Evolutionary conservation across 129 eudicot genomes (phyloP).

Genomic region (Flaveria trinervia): DNA sequence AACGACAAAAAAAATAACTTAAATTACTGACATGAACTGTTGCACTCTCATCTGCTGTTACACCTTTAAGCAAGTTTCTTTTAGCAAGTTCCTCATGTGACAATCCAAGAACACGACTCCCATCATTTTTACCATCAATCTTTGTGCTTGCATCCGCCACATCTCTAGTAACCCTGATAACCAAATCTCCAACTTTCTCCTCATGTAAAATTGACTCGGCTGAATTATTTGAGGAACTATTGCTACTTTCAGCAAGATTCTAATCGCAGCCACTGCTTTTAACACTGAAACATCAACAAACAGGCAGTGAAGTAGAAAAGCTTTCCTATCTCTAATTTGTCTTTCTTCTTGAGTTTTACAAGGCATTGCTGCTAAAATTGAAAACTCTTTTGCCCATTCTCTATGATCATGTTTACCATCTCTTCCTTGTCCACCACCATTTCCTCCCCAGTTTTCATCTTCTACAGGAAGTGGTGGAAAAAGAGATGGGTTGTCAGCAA

Average conservation of each 20-base stretch:
- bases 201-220: constrained; percentile 41
- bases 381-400: constrained; percentile 84
- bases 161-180: constrained; percentile 63
- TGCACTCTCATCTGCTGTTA: constrained; percentile 97
- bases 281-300: constrained; percentile 92
- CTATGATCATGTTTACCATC: constrained; percentile 73
- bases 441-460: constrained; percentile 97
- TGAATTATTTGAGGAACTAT: constrained; percentile 22
- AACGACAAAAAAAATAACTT: background rate
- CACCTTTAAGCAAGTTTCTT: constrained; percentile 87
- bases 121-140: constrained; percentile 81
- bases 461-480: constrained; percentile 92
- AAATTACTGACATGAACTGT: constrained; percentile 75
- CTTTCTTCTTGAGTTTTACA: constrained; percentile 96
- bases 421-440: constrained; percentile 93
- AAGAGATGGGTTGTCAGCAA: constrained; percentile 72
- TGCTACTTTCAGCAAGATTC: constrained; percentile 42
- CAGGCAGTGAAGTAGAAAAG: constrained; percentile 86
- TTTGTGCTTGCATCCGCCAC: constrained; percentile 74
- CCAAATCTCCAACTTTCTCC: constrained; percentile 75
- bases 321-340: constrained; percentile 88
- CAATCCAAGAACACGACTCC: constrained; percentile 71
- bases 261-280: constrained; percentile 75
- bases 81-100: constrained; percentile 74
- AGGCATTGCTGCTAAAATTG: constrained; percentile 91